These are phyloP conservation scores for Neoscytalidium dimidiatum DNA, from an alignment of 2,329 filamentous ascomycete genomes.

Conservation along the genomic window DNA sequence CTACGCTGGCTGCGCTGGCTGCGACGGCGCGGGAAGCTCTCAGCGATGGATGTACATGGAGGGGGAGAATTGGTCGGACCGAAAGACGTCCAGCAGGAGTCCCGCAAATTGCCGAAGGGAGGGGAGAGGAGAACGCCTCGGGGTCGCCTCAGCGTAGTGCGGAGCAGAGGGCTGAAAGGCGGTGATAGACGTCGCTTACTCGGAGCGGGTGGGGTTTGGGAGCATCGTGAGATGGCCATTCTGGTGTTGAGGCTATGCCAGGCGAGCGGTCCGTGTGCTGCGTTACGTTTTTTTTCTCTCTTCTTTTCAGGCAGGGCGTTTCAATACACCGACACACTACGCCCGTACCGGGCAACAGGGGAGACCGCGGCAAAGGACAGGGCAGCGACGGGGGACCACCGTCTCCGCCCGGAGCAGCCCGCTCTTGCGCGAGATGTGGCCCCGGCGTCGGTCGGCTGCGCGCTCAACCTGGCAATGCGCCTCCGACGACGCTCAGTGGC, in stretches of 20 bases:
- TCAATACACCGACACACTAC: background rate
- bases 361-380: background rate
- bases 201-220: background rate
- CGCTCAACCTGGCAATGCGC: background rate
- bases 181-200: background rate
- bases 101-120: background rate
- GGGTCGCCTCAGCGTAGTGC: background rate
- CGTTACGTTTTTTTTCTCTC: slow-evolving; percentile 2
- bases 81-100: background rate
- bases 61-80: background rate
- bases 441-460: slow-evolving; percentile 1
- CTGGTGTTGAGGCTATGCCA: slow-evolving; percentile 15
- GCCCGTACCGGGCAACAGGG: slow-evolving; percentile 9
- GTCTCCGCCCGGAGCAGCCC: background rate
- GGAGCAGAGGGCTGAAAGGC: slow-evolving; percentile 8
- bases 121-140: background rate
- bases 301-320: slow-evolving; percentile 1
- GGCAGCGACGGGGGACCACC: background rate
- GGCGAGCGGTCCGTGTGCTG: background rate
- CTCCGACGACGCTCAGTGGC: slow-evolving; percentile 12
- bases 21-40: background rate
- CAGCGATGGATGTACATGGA: background rate
- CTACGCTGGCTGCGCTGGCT: background rate
- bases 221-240: slow-evolving; percentile 7
- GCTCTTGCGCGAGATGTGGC: slow-evolving; percentile 4